A percentile compares a stretch with the other conserved stretches of the same genome.
These are phyloP conservation scores for Sanghuangporus weigelae DNA, from an alignment of 1,284 basidiomycete species.

Conservation along the genomic window DNA sequence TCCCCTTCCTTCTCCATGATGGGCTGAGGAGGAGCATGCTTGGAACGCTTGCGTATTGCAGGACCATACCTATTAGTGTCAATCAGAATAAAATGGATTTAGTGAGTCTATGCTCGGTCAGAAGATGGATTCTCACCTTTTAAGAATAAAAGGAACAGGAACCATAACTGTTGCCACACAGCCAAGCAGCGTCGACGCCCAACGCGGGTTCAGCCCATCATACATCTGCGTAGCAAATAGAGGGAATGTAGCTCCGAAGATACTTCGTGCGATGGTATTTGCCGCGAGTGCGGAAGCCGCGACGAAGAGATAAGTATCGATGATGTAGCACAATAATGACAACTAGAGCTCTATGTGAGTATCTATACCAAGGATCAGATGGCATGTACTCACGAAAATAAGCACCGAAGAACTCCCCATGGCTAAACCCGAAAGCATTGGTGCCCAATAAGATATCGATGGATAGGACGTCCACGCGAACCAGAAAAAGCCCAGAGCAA, in stretches of 20 bases:
- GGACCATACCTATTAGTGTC: slow-evolving; percentile 9
- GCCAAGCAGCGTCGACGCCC: slow-evolving; percentile 53
- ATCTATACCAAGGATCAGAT: neutral
- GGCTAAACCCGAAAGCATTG: slow-evolving; percentile 44
- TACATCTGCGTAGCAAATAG: slow-evolving; percentile 55
- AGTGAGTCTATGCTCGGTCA: neutral
- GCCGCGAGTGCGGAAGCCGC: slow-evolving; percentile 57
- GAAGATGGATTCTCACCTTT: slow-evolving; percentile 28
- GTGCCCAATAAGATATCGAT: slow-evolving; percentile 51
- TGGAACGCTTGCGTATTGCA: slow-evolving; percentile 11
- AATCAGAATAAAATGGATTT: neutral
- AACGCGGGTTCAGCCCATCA: slow-evolving; percentile 39
- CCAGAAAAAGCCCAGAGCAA: slow-evolving; percentile 60
- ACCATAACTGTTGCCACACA: slow-evolving; percentile 45
- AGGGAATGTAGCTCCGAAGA: slow-evolving; percentile 55
- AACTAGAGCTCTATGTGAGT: slow-evolving; percentile 29
- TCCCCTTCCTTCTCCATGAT: neutral
- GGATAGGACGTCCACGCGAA: slow-evolving; percentile 58
- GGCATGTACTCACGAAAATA: slow-evolving; percentile 44
- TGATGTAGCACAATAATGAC: slow-evolving; percentile 49
- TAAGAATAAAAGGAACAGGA: slow-evolving; percentile 50
- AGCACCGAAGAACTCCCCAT: slow-evolving; percentile 53
- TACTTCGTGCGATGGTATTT: slow-evolving; percentile 47
- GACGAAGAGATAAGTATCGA: slow-evolving; percentile 50
- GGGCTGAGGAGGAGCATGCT: slow-evolving; percentile 12